Conservation (phyloP, 805 yeast genomes). For the Hanseniaspora meyeri region DNA sequence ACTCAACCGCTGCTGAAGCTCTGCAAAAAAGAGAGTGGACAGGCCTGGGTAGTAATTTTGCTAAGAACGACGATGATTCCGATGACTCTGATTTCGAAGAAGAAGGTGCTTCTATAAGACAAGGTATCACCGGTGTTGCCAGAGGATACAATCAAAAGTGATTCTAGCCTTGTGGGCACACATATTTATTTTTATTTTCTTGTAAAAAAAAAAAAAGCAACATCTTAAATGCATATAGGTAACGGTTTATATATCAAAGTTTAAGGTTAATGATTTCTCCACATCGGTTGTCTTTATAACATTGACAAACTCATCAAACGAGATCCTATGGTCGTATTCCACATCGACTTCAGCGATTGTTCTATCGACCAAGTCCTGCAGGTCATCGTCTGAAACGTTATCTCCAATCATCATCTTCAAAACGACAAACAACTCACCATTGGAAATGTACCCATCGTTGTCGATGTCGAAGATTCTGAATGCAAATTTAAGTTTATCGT, state of each 20-base stretch:
- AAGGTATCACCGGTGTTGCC: conserved; percentile 81
- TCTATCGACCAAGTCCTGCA: conserved; percentile 94
- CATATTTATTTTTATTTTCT: neutral
- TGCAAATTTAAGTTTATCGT: conserved; percentile 50
- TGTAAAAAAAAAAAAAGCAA: no score
- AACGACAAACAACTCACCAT: conserved; percentile 86
- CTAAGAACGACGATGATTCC: conserved; percentile 21
- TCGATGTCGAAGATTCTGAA: conserved; percentile 93
- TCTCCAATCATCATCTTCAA: conserved; percentile 95
- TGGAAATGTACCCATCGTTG: conserved; percentile 85
- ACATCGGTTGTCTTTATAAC: conserved; percentile 47
- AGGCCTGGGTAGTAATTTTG: conserved; percentile 81
- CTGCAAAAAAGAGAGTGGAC: conserved; percentile 71
- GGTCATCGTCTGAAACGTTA: conserved; percentile 69
- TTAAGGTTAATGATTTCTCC: conserved; percentile 47
- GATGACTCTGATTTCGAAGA: conserved; percentile 33
- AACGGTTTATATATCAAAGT: conserved; percentile 24
- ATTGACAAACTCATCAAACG: conserved; percentile 73
- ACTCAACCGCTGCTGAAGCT: conserved; percentile 75
- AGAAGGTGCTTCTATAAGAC: conserved; percentile 70
- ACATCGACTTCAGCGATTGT: conserved; percentile 85
- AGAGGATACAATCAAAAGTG: conserved; percentile 47
- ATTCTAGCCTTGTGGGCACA: no score
- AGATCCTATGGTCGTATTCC: conserved; percentile 77
- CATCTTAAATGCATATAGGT: no score